Conservation (phyloP, 2,329 filamentous ascomycete genomes). For the Dothistroma septosporum region DNA sequence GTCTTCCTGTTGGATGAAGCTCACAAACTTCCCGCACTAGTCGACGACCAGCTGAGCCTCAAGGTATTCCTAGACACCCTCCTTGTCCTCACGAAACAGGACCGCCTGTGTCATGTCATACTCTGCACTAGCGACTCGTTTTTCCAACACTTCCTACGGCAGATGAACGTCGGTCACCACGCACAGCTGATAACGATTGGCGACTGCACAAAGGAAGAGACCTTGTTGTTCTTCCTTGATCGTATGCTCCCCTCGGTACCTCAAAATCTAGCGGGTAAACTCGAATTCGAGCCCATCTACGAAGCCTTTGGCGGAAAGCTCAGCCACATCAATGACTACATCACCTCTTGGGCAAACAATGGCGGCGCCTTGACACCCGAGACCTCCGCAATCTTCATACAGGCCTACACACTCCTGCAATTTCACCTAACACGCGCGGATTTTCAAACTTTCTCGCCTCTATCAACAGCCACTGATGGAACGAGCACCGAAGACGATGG, state of each 20-base stretch:
- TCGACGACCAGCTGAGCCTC: constrained; percentile 16
- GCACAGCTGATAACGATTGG: constrained; percentile 19
- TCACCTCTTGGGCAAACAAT: constrained; percentile 17
- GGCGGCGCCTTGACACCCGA: constrained; percentile 14
- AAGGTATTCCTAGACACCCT: constrained; percentile 22
- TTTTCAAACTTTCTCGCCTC: constrained; percentile 17
- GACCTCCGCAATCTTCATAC: constrained; percentile 18
- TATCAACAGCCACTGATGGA: constrained; percentile 13
- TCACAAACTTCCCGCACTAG: constrained; percentile 18
- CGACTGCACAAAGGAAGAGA: constrained; percentile 18
- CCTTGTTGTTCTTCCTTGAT: constrained; percentile 12
- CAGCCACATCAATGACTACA: constrained; percentile 19
- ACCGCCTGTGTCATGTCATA: constrained; percentile 19
- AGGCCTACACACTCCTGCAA: constrained; percentile 19
- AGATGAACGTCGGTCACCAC: constrained; percentile 22
- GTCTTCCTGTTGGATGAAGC: constrained; percentile 19
- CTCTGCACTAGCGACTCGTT: constrained; percentile 20
- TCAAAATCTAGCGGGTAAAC: constrained; percentile 9
- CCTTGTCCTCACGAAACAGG: constrained; percentile 21
- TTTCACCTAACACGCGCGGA: constrained; percentile 17
- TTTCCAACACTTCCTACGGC: constrained; percentile 21
- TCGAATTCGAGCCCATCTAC: constrained; percentile 17
- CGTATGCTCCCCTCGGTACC: constrained; percentile 13
- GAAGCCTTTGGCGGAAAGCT: constrained; percentile 21
- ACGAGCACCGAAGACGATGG: constrained; percentile 12